phyloP scores from a whole-genome alignment of 805 yeast species.

The Limtongozyma cylindracea region DNA sequence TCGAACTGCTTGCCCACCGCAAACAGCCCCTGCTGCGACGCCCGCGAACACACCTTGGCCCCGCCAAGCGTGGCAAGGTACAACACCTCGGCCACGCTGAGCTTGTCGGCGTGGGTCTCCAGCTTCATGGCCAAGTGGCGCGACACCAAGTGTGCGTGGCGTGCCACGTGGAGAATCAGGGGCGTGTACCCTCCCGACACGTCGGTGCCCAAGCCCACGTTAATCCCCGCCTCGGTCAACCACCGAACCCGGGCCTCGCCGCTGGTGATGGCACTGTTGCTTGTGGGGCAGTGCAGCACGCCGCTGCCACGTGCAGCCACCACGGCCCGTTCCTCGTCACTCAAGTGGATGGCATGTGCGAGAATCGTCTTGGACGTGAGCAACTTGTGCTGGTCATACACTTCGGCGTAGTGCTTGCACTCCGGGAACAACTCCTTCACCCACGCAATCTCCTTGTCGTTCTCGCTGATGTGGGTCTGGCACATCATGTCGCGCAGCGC shows the following conservation, averaged over 20 bases:
- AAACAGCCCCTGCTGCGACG: slow-evolving; percentile 38
- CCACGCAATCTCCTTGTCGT: slow-evolving; percentile 46
- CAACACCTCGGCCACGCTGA: slow-evolving; percentile 28
- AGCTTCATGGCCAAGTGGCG: slow-evolving; percentile 12
- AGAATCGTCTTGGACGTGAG: slow-evolving; percentile 43
- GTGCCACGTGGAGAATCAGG: slow-evolving; percentile 11
- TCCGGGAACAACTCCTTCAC: slow-evolving; percentile 55
- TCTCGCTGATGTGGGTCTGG: slow-evolving; percentile 91
- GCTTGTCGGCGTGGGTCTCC: slow-evolving; percentile 1
- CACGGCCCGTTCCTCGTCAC: slow-evolving; percentile 33
- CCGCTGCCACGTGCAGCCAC: slow-evolving; percentile 35
- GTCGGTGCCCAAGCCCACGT: slow-evolving; percentile 41
- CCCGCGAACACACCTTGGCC: slow-evolving; percentile 45
- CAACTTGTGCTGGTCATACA: slow-evolving; percentile 40
- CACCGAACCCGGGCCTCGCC: slow-evolving; percentile 68
- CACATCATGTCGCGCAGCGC: too few species aligned
- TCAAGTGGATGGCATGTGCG: slow-evolving; percentile 74
- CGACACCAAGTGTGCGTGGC: slow-evolving; percentile 11
- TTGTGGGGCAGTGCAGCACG: slow-evolving; percentile 81
- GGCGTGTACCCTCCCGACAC: slow-evolving; percentile 16
- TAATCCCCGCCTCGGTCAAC: slow-evolving; percentile 29
- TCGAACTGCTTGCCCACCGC: slow-evolving; percentile 64
- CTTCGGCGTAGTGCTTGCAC: slow-evolving; percentile 41
- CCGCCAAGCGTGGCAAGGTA: slow-evolving; percentile 81
- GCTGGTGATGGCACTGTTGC: slow-evolving; percentile 67